A percentile compares a stretch with the other conserved stretches of the same genome.
These are phyloP conservation scores for Yarrowia sp. DNA, from an alignment of 805 yeast genomes.

Conservation along the genomic window DNA sequence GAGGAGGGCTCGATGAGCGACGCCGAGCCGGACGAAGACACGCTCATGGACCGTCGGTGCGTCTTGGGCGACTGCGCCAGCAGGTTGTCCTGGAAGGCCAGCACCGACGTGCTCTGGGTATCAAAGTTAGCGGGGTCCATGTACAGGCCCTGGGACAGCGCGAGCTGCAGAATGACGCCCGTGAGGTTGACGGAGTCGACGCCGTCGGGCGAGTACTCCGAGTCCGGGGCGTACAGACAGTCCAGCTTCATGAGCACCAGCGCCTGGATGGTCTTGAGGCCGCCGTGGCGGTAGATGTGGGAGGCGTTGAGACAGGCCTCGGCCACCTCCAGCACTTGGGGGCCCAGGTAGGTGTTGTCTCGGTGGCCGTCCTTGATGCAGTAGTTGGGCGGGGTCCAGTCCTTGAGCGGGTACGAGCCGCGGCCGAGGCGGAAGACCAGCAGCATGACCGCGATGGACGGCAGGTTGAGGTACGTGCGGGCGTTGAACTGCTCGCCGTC, in stretches of 20 bases:
- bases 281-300: constrained; percentile 2
- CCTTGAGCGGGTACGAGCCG: constrained; percentile 18
- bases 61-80: neutral
- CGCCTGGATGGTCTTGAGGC: constrained; percentile 24
- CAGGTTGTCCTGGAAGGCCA: constrained; percentile 7
- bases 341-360: constrained; percentile 13
- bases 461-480: constrained; percentile 19
- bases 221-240: constrained; percentile 18
- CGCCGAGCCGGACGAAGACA: neutral
- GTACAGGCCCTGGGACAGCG: constrained; percentile 15
- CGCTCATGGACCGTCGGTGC: constrained; percentile 1
- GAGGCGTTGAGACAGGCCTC: constrained; percentile 19
- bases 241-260: constrained; percentile 22
- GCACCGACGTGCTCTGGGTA: neutral
- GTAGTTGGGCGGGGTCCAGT: constrained; percentile 26
- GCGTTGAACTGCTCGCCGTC: constrained; percentile 21
- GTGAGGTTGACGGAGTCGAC: constrained; percentile 22
- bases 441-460: constrained; percentile 13
- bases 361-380: constrained; percentile 25
- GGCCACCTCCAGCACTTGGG: constrained; percentile 15
- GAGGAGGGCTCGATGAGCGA: constrained; percentile 5
- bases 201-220: constrained; percentile 15
- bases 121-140: constrained; percentile 25
- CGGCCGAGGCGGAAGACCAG: constrained; percentile 18
- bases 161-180: constrained; percentile 20